Evolutionary conservation across 83 land plant species (phyloP), one percentile per base, ranked within the genome.

Genomic region (Picea abies): DNA sequence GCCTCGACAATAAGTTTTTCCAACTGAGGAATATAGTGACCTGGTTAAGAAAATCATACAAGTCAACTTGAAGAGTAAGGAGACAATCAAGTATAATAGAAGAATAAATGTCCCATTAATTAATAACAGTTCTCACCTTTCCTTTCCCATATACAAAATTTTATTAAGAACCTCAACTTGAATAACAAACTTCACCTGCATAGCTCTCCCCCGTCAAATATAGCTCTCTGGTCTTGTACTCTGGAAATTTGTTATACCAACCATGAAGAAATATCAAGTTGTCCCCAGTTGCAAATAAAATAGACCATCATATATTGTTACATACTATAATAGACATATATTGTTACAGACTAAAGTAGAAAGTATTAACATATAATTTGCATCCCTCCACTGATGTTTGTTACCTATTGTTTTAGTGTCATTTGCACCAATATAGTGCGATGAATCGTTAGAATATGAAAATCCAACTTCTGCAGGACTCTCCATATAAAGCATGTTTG

Each of bases 121-220:
- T 41, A 5, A 41, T 5, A 0, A 41, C 47, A 41, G 47, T 29
- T 29, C 0, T 29, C 29, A 29, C 29, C 29, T 29, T 7, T 41
- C 47, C 5, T 0, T 71, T 71, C 22, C 23, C 76, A 71, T 47
- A 15, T 71, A 20, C 41, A 19, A 12, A 17, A 72, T 41, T 17
- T 72, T 72, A 20, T 69, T 2, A 7, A 41, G 52, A 72, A 35
- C 56, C 23, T 72, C 20, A 19, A n/a, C 22, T 72, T 41, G 12
- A 39, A 17, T 72, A 41, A 69, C 25, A 72, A 72, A 72, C 44
- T 35, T 49, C 19, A 83, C 84, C 84, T 83, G 84, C 84, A 79
- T 83, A 83, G 20, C 84, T 83, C 58, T 83, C 84, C 49, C 84
- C 83, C 12, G 83, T 83, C 35, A 83, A 80, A 63, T 79, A 83